Evolutionary conservation across 2,329 filamentous ascomycete species (phyloP).

Genomic region (Diaporthe sp.): DNA sequence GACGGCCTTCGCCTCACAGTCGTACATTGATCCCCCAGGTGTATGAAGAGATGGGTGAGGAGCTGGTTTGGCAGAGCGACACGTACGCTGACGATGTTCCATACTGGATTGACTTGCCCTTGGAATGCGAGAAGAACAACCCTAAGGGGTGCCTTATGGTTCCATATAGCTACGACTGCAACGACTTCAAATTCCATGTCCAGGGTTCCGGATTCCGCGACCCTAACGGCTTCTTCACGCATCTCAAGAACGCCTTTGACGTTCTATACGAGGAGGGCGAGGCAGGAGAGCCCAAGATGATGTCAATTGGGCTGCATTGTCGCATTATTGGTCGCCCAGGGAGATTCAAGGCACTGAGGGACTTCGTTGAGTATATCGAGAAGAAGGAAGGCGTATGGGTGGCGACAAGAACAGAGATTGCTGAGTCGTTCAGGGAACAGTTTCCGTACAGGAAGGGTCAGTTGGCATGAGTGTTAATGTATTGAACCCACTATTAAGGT

Average conservation of each 20-base stretch:
- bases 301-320: constrained; percentile 65
- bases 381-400: constrained; percentile 65
- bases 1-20: constrained; percentile 55
- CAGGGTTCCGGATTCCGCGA: constrained; percentile 56
- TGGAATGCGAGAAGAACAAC: constrained; percentile 51
- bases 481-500: too few relatives aligned
- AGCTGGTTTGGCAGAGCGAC: constrained; percentile 60
- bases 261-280: constrained; percentile 62
- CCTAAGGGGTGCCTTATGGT: constrained; percentile 63
- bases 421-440: constrained; percentile 56
- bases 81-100: constrained; percentile 66
- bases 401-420: constrained; percentile 62
- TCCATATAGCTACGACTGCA: constrained; percentile 65
- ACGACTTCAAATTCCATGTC: constrained; percentile 57
- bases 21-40: constrained; percentile 57
- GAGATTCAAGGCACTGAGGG: constrained; percentile 58
- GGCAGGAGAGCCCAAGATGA: constrained; percentile 63
- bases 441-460: constrained; percentile 59
- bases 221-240: constrained; percentile 54
- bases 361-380: constrained; percentile 63
- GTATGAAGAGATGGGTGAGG: constrained; percentile 62
- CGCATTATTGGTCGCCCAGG: constrained; percentile 63
- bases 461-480: constrained; percentile 40
- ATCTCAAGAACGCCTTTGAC: constrained; percentile 63
- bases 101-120: constrained; percentile 64